Evolutionary conservation across 129 eudicot species (phyloP), one percentile per base, ranked within the genome.

Genomic region (Logfia minima): DNA sequence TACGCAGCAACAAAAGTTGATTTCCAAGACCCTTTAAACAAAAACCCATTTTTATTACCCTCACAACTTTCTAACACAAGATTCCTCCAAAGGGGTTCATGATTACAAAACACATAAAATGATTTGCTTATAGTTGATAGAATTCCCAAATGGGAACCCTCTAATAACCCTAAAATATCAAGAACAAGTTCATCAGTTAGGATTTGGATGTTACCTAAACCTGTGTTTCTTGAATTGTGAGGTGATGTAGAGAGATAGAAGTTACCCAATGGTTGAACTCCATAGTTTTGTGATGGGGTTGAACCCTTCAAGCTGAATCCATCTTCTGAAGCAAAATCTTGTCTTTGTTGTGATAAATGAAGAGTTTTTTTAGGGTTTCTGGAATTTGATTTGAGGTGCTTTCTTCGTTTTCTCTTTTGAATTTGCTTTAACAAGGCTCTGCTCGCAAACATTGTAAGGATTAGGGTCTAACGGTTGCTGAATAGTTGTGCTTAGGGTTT

Each of bases 21-120:
- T 24, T 82, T 95, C 99, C 99, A 95, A 56, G 96, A 84, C 68
- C 90, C 89, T 63, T 84, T 85, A 79, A 56, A 95, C 85, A 83
- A 70, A 80, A 95, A 91, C 63, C 89, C 94, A 77, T 84, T 88
- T 66, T 79, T 72, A 41, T 16, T 22, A 68, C 17, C 19, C 23
- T 65, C 66, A 72, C 82, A 82, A 23, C 74, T 77, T 14, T 91
- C 99, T 86, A 95, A 79, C 2, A 91, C 96, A 75, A 95, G 97
- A 81, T 89, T 95, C 87, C 91, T 89, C 99, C 99, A 95, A 76
- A 95, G 89, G 62, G 99, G 97, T 76, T 95, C 96, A 59, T 95
- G 99, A 55, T 79, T 87, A 80, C 86, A 83, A 82, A 95, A 91
- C 26, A 95, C 88, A 82, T 87, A 95, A 8, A 91, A 89, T 1